Evolutionary conservation across 2,329 filamentous ascomycete genomes (phyloP).

Genomic region (Aspergillus thermomutatus): DNA sequence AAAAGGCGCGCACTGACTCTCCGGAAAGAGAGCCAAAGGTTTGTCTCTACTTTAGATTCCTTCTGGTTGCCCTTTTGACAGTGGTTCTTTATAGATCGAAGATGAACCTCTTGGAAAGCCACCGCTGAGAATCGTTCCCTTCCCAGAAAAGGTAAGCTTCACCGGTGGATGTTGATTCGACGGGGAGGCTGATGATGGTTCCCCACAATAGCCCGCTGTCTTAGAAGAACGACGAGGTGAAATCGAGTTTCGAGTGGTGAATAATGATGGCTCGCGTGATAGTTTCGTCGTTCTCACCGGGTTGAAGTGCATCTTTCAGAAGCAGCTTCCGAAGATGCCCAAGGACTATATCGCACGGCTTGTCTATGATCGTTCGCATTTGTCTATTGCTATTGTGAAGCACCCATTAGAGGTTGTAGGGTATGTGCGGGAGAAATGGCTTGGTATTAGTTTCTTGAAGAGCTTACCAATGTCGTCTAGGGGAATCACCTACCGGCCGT

Average conservation of each 20-base stretch:
- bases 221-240: conserved; percentile 90
- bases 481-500: conserved; percentile 93
- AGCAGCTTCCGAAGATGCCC: conserved; percentile 97
- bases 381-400: conserved; percentile 97
- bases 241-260: conserved; percentile 96
- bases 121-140: conserved; percentile 66
- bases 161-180: background rate
- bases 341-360: conserved; percentile 98
- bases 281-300: conserved; percentile 93
- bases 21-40: conserved; percentile 38
- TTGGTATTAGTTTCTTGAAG: background rate
- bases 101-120: conserved; percentile 46
- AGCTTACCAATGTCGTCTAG: conserved; percentile 44
- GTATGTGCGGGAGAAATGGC: conserved; percentile 31
- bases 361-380: conserved; percentile 93
- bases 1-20: conserved; percentile 49
- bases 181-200: background rate
- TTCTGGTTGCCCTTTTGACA: background rate
- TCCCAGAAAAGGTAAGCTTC: conserved; percentile 73
- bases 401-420: conserved; percentile 89
- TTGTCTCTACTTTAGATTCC: background rate
- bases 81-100: conserved; percentile 32
- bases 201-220: conserved; percentile 65
- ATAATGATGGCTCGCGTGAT: conserved; percentile 86
- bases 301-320: conserved; percentile 96